Evolutionary conservation across 2,329 filamentous ascomycete species (phyloP), one percentile per base, ranked within the genome.

Genomic region (Epichloe festucae): DNA sequence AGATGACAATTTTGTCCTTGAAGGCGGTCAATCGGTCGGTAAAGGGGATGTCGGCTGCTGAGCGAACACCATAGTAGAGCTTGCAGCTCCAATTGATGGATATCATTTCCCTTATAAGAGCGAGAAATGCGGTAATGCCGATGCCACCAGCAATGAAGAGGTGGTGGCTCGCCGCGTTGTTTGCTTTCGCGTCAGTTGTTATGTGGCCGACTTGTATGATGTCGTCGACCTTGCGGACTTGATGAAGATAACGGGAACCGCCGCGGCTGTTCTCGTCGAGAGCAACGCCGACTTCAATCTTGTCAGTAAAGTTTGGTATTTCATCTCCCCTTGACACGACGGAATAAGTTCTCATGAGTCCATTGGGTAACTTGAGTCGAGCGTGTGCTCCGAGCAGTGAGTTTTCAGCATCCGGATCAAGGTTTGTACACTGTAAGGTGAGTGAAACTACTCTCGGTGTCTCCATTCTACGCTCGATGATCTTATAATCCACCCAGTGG

Each of bases 91-190:
- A 75, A 58, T 79, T 70, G 53, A 76, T 74, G 4, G 57, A 35
- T 15, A 65, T 60, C 53, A 72, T 71, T 1, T 34, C 49, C 47
- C 74, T 64, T 3, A 78, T 59, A 23, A 79, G 66, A 1, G 68
- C 58, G 8, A 85, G 59, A 55, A 85, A 85, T 0, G 82, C 82
- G 2, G 82, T 85, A 54, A 85, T 76, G 0, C 82, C 82, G 34
- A 85, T 79, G 0, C 82, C 82, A 10, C 78, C 82, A 0, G 73
- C 79, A 34, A 86, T 75, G 58, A 84, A 78, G 40, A 85, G 69
- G 55, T 84, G 81, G 48, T 76, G 70, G 55, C 76, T 78, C 7
- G 77, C 77, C 1, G 71, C 65, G 2, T 53, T 60, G 0, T 67
- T 68, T 2, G 73, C 63, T 2, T 71, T 70, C 23, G 81, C 70